Evolutionary conservation across 768 basidiomycete species (phyloP).

Genomic region (Multifurca ochricompacta): DNA sequence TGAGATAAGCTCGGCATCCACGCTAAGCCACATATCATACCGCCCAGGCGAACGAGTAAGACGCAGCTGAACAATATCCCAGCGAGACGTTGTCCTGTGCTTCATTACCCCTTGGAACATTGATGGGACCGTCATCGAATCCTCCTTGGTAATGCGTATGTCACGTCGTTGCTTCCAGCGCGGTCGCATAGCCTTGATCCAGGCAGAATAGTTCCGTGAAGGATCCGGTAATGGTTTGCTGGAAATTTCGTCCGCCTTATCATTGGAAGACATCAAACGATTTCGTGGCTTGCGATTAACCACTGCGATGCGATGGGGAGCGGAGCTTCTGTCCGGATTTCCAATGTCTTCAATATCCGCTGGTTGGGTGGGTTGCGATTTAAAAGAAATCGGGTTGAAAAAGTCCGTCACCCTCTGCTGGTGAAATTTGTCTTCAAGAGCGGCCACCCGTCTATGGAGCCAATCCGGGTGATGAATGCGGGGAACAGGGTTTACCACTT

Average conservation of each 20-base stretch:
- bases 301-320: constrained; percentile 42
- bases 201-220: constrained; percentile 56
- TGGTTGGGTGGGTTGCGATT: constrained; percentile 24
- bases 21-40: constrained; percentile 81
- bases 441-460: constrained; percentile 86
- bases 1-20: constrained; percentile 70
- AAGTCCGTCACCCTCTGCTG: constrained; percentile 98
- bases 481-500: constrained; percentile 92
- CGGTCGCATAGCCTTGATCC: constrained; percentile 69
- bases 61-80: constrained; percentile 92
- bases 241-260: constrained; percentile 22
- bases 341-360: constrained; percentile 56
- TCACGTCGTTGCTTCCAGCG: constrained; percentile 64
- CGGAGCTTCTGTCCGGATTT: constrained; percentile 16
- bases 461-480: constrained; percentile 96
- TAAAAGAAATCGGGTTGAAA: constrained; percentile 46
- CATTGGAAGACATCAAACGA: constrained; percentile 38
- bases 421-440: constrained; percentile 90
- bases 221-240: constrained; percentile 53
- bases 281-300: constrained; percentile 41
- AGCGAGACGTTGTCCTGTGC: constrained; percentile 55
- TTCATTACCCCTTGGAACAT: constrained; percentile 65
- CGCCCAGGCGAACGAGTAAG: constrained; percentile 70
- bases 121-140: constrained; percentile 46
- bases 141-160: constrained; percentile 30